Evolutionary conservation across 140 eudicot genomes (phyloP).

Genomic region (Oenanthe javanica): DNA sequence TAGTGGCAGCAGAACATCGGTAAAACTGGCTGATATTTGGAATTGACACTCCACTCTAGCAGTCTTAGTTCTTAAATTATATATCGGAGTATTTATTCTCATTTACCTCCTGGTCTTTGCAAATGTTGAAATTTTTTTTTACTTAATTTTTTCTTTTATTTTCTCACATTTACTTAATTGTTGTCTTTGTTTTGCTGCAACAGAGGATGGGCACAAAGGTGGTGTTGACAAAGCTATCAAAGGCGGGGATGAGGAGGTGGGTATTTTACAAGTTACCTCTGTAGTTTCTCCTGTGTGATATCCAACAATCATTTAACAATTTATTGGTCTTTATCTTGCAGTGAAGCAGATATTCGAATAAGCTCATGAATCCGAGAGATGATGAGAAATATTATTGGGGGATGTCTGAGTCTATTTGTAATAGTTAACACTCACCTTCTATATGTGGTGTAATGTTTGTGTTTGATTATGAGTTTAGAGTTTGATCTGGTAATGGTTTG

Average conservation of each 20-base stretch:
- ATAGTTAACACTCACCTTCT: background rate
- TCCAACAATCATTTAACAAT: no score
- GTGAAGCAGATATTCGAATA: background rate
- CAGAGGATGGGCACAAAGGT: constrained; percentile 77
- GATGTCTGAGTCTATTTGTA: background rate
- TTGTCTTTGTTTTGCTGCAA: constrained; percentile 4
- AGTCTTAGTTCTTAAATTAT: background rate
- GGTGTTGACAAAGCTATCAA: constrained; percentile 43
- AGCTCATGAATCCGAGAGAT: background rate
- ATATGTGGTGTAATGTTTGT: background rate
- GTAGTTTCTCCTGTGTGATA: background rate
- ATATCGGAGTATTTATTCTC: background rate
- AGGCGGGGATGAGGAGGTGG: constrained; percentile 54
- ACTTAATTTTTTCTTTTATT: background rate
- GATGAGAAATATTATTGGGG: background rate
- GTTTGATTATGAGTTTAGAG: background rate
- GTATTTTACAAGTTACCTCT: background rate
- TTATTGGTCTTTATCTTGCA: background rate
- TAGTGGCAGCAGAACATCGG: background rate
- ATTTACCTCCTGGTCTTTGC: background rate
- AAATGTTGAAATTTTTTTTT: background rate
- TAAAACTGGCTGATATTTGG: background rate
- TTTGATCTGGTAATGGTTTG: constrained; percentile 7
- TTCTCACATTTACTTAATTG: background rate
- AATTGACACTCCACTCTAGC: background rate